Conservation (phyloP, 2,329 filamentous ascomycete species). For the Neospermospora avenae region DNA sequence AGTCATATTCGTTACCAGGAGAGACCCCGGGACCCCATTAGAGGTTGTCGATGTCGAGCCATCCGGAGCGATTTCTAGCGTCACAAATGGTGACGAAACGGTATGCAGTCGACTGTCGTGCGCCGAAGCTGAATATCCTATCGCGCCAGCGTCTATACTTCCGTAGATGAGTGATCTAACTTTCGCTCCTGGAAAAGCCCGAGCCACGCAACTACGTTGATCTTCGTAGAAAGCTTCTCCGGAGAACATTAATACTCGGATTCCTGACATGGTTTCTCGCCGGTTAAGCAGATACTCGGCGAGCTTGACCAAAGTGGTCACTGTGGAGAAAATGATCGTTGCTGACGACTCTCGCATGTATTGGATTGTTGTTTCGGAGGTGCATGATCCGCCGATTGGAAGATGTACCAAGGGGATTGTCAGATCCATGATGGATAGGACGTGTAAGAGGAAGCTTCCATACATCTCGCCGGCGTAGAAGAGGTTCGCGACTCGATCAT, state of each 20-base stretch:
- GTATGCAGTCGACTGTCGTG: neutral
- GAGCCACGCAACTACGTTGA: neutral
- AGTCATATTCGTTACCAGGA: constrained; percentile 4
- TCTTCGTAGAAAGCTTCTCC: constrained; percentile 8
- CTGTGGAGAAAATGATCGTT: neutral
- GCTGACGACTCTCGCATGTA: constrained; percentile 2
- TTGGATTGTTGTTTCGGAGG: neutral
- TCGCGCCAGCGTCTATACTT: neutral
- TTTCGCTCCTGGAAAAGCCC: constrained; percentile 1
- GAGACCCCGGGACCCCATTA: neutral
- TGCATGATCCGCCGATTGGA: constrained; percentile 1
- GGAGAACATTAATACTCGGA: constrained; percentile 1
- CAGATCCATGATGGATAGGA: neutral
- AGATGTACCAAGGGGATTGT: neutral
- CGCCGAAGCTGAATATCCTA: neutral
- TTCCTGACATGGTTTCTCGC: neutral
- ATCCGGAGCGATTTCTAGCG: constrained; percentile 1
- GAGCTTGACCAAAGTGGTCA: constrained; percentile 2
- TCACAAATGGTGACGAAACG: neutral
- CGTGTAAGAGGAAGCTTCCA: neutral
- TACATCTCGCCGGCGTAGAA: constrained; percentile 1
- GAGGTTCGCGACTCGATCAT: constrained; percentile 7
- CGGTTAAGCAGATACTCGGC: constrained; percentile 2
- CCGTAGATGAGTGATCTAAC: constrained; percentile 2
- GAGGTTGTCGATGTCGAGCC: neutral